A percentile compares a stretch with the other conserved stretches of the same genome.
These are phyloP conservation scores for Isochrysis galbana DNA, from an alignment of 78 protist species.

Conservation along the genomic window DNA sequence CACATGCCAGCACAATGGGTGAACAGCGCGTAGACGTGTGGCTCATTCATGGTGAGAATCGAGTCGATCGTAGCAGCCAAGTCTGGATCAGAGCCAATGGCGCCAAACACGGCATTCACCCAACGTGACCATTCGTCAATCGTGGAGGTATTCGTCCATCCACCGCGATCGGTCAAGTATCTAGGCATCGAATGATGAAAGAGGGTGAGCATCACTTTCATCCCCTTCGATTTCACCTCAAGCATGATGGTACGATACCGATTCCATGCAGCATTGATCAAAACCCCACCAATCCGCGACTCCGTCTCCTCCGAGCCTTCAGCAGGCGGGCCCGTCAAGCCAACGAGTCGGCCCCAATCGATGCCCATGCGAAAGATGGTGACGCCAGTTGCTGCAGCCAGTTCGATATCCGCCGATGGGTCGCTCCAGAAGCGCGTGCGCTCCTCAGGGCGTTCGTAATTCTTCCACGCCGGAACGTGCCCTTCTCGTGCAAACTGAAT, in stretches of 20 bases:
- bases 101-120: neutral
- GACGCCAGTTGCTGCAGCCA: neutral
- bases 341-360: neutral
- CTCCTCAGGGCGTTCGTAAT: neutral
- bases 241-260: neutral
- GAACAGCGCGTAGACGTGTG: neutral
- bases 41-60: neutral
- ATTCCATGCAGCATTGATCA: neutral
- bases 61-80: neutral
- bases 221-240: neutral
- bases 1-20: neutral
- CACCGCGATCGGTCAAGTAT: neutral
- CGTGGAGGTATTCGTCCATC: neutral
- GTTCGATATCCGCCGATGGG: neutral
- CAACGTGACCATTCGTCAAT: neutral
- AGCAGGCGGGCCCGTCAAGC: too few relatives aligned
- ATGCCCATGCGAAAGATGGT: neutral
- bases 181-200: neutral
- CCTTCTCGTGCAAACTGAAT: neutral
- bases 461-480: neutral
- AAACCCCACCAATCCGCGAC: neutral
- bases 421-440: constrained; percentile 8
- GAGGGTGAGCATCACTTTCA: neutral
- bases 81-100: neutral
- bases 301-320: neutral